Conservation (phyloP, 345 rosid species). For the Salix arbutifolia region DNA sequence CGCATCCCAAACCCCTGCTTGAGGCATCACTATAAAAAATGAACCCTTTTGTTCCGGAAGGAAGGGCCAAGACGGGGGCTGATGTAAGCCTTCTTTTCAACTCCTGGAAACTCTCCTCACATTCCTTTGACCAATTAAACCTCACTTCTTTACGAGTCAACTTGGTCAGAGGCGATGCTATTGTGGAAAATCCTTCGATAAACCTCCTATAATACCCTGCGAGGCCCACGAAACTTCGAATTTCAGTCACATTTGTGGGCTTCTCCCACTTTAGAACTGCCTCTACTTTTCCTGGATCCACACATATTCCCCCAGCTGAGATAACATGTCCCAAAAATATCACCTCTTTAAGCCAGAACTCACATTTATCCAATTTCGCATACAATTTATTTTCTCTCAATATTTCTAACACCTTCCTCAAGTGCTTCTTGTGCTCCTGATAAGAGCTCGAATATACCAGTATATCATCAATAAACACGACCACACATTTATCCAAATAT, state of each 20-base stretch:
- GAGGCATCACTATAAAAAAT: no score
- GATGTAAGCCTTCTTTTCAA: no score
- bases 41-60: no score
- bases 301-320: background rate
- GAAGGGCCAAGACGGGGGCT: no score
- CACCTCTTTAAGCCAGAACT: background rate
- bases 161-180: background rate
- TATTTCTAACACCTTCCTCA: background rate
- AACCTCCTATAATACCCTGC: background rate
- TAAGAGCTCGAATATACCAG: background rate
- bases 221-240: background rate
- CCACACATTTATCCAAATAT: no score
- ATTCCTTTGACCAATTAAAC: no score
- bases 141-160: no score
- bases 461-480: background rate
- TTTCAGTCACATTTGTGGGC: background rate
- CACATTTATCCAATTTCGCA: background rate
- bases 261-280: background rate
- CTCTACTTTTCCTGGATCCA: background rate
- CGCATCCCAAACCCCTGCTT: no score
- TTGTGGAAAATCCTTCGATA: background rate
- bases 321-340: background rate
- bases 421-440: background rate
- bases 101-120: no score
- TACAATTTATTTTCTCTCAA: no score